phyloP scores from a whole-genome alignment of 768 basidiomycete species.

The Pleurotus pulmonarius region DNA sequence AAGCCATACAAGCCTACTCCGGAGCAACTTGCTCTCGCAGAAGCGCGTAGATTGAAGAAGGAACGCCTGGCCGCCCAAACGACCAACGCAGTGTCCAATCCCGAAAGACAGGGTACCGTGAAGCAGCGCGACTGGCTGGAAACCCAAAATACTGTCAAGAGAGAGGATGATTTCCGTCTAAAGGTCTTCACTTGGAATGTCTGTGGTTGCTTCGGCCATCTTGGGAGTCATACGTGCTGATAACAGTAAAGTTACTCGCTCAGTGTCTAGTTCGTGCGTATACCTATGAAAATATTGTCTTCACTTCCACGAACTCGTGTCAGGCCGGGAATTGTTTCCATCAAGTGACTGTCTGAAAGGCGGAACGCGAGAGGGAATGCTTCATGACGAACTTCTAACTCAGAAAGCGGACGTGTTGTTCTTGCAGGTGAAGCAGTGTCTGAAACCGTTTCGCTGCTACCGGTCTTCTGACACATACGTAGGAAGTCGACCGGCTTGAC shows the following conservation, averaged over 20 bases:
- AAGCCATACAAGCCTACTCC: slow-evolving; percentile 31
- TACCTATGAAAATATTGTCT: slow-evolving; percentile 13
- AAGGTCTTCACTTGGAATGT: slow-evolving; percentile 86
- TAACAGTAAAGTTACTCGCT: slow-evolving; percentile 56
- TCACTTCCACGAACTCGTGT: neutral
- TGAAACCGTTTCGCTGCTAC: neutral
- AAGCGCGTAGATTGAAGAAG: slow-evolving; percentile 48
- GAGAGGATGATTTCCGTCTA: slow-evolving; percentile 26
- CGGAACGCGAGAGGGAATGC: slow-evolving; percentile 67
- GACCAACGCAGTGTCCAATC: slow-evolving; percentile 11
- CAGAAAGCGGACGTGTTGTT: slow-evolving; percentile 81
- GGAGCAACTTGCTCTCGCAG: slow-evolving; percentile 53
- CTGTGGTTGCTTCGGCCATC: slow-evolving; percentile 28
- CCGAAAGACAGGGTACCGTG: slow-evolving; percentile 18
- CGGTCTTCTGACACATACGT: slow-evolving; percentile 6
- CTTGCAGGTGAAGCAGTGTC: slow-evolving; percentile 57
- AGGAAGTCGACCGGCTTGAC: slow-evolving; percentile 88
- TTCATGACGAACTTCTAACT: slow-evolving; percentile 68
- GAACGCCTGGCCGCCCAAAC: slow-evolving; percentile 17
- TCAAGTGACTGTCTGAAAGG: slow-evolving; percentile 83
- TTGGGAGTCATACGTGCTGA: slow-evolving; percentile 10
- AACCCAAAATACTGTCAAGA: slow-evolving; percentile 16
- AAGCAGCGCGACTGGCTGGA: slow-evolving; percentile 38
- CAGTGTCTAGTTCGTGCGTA: slow-evolving; percentile 77
- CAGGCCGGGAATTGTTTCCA: slow-evolving; percentile 81